These are phyloP conservation scores for Penicillium sp. DNA, from an alignment of 2,329 filamentous ascomycete species.

Conservation along the genomic window DNA sequence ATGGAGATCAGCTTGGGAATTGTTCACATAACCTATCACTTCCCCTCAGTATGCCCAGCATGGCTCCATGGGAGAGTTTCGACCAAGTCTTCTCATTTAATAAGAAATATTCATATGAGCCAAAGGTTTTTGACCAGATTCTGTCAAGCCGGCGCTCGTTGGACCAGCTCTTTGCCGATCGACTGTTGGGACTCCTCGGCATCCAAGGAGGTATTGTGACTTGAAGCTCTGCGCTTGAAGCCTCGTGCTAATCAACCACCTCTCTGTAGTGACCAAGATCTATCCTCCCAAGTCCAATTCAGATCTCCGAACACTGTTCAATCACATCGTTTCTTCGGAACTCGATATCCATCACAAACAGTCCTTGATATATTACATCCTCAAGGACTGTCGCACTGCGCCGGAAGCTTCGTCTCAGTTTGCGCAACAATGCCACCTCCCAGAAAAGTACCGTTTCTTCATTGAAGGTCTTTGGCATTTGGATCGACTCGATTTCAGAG, in stretches of 20 bases:
- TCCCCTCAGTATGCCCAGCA: conserved; percentile 22
- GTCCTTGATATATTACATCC: conserved; percentile 78
- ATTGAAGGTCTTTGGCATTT: conserved; percentile 81
- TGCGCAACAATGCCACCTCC: conserved; percentile 63
- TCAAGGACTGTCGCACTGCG: conserved; percentile 68
- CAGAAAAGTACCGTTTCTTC: conserved; percentile 74
- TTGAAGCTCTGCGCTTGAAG: conserved; percentile 13
- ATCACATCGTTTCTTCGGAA: conserved; percentile 64
- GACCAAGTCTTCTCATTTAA: conserved; percentile 66
- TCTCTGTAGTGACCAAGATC: conserved; percentile 53
- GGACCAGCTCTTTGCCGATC: conserved; percentile 74
- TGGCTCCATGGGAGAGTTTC: conserved; percentile 60
- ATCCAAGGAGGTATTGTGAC: conserved; percentile 63
- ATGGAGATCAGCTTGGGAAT: conserved; percentile 4
- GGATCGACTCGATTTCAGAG: conserved; percentile 68
- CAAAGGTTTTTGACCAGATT: conserved; percentile 62
- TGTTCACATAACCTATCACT: conserved; percentile 5
- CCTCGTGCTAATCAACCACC: conserved; percentile 12
- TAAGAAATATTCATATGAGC: conserved; percentile 62
- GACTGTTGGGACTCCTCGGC: conserved; percentile 68
- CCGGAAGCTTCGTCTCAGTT: conserved; percentile 59
- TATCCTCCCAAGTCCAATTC: conserved; percentile 74
- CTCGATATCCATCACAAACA: conserved; percentile 75
- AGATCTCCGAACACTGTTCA: conserved; percentile 67
- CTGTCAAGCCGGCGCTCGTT: conserved; percentile 65